Evolutionary conservation across 768 basidiomycete genomes (phyloP).

Genomic region (Tricholoma saponaceum): DNA sequence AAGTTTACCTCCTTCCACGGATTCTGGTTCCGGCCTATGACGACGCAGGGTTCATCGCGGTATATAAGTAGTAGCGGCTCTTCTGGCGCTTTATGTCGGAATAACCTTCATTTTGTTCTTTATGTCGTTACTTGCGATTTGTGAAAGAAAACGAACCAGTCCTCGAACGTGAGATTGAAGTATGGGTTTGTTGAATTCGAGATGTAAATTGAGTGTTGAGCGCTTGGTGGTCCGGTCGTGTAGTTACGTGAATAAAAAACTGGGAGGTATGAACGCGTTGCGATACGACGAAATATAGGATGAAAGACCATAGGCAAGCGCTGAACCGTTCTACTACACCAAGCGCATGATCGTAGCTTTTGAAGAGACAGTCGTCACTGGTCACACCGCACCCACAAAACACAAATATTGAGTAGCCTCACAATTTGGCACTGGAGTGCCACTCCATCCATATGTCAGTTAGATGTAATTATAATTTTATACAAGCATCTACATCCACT

Average conservation of each 20-base stretch:
- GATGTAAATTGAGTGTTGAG: slow-evolving; percentile 56
- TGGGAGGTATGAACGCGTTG: slow-evolving; percentile 4
- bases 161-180: slow-evolving; percentile 88
- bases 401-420: no score
- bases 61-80: slow-evolving; percentile 83
- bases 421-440: background rate
- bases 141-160: slow-evolving; percentile 52
- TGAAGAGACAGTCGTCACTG: background rate
- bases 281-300: slow-evolving; percentile 8
- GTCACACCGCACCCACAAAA: no score
- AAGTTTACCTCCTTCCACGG: slow-evolving; percentile 98
- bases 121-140: background rate
- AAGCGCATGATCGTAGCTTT: background rate
- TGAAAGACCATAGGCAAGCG: slow-evolving; percentile 8
- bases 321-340: background rate
- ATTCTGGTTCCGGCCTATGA: slow-evolving; percentile 96
- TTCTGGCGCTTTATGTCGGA: slow-evolving; percentile 65
- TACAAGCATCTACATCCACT: slow-evolving; percentile 14
- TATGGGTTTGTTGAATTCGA: slow-evolving; percentile 79
- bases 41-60: slow-evolving; percentile 81
- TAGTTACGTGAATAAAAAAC: slow-evolving; percentile 7
- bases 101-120: slow-evolving; percentile 30
- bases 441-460: background rate
- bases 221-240: slow-evolving; percentile 16
- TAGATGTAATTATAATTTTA: slow-evolving; percentile 8